Evolutionary conservation across 1,139 yeast species (phyloP).

Genomic region (Saccharomycopsis phalli): DNA sequence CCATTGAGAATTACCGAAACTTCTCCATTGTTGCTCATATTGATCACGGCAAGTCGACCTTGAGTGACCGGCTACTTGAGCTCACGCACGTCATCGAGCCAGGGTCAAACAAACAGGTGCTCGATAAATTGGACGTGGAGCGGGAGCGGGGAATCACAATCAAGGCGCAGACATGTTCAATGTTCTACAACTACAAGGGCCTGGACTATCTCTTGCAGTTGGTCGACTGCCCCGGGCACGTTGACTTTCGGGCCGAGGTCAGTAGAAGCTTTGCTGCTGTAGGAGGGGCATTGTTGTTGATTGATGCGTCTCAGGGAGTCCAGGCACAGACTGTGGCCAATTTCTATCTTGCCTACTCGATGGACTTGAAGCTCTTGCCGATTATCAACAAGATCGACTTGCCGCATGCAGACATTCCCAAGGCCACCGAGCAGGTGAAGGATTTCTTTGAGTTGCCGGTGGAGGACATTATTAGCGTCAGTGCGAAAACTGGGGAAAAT

Average conservation of each 20-base stretch:
- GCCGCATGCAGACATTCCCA: slow-evolving; percentile 77
- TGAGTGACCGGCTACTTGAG: slow-evolving; percentile 80
- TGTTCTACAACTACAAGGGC: slow-evolving; percentile 69
- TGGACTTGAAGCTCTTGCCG: slow-evolving; percentile 76
- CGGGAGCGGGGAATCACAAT: slow-evolving; percentile 94
- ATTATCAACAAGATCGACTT: slow-evolving; percentile 88
- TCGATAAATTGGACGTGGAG: slow-evolving; percentile 91
- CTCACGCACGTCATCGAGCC: slow-evolving; percentile 81
- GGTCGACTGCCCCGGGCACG: slow-evolving; percentile 98
- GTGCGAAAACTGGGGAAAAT: slow-evolving; percentile 86
- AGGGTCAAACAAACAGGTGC: slow-evolving; percentile 71
- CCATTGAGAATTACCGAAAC: slow-evolving; percentile 75
- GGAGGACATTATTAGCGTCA: slow-evolving; percentile 73
- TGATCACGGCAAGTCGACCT: slow-evolving; percentile 93
- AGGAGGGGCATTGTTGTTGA: slow-evolving; percentile 84
- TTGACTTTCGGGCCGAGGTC: slow-evolving; percentile 91
- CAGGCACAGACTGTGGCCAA: slow-evolving; percentile 98
- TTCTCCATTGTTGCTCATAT: slow-evolving; percentile 96
- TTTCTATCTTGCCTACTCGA: slow-evolving; percentile 78
- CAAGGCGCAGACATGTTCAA: slow-evolving; percentile 92
- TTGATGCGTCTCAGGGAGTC: slow-evolving; percentile 94
- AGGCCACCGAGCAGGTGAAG: slow-evolving; percentile 76
- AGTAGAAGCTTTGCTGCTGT: slow-evolving; percentile 91
- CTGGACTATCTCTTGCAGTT: slow-evolving; percentile 77
- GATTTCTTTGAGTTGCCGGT: slow-evolving; percentile 70